Percentiles rank a stretch among this genome's conserved stretches.
Conservation (phyloP, 2,329 filamentous ascomycete species). For the Fusarium sp. region DNA sequence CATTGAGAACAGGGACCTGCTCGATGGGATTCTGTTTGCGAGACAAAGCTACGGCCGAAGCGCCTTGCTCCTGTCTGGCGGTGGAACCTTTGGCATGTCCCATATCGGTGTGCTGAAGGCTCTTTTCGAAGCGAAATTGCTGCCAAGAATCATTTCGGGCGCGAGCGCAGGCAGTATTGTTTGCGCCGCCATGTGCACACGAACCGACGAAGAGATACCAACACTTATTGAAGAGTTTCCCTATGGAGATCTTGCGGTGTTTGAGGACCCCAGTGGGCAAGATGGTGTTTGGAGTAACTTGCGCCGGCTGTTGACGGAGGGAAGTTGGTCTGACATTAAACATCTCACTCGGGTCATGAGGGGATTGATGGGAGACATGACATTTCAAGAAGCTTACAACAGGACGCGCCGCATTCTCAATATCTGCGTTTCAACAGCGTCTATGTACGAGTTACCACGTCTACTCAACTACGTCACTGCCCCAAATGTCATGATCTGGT, state of each 20-base stretch:
- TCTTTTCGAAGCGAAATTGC: slow-evolving; percentile 78
- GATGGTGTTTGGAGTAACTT: slow-evolving; percentile 78
- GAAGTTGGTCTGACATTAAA: slow-evolving; percentile 86
- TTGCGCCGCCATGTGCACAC: slow-evolving; percentile 81
- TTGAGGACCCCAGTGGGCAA: slow-evolving; percentile 71
- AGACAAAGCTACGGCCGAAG: slow-evolving; percentile 88
- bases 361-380: slow-evolving; percentile 85
- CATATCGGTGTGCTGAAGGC: slow-evolving; percentile 90
- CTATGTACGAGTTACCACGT: slow-evolving; percentile 86
- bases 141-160: slow-evolving; percentile 89
- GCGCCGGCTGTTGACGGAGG: slow-evolving; percentile 81
- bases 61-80: slow-evolving; percentile 85
- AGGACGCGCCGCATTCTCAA: slow-evolving; percentile 93
- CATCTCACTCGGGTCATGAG: slow-evolving; percentile 87
- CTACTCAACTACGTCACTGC: slow-evolving; percentile 94
- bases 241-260: slow-evolving; percentile 84
- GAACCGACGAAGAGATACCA: slow-evolving; percentile 83
- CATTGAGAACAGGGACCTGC: slow-evolving; percentile 69
- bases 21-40: slow-evolving; percentile 78
- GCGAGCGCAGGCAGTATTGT: slow-evolving; percentile 91
- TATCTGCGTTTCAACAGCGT: slow-evolving; percentile 91
- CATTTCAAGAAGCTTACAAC: slow-evolving; percentile 96
- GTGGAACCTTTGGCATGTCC: slow-evolving; percentile 91
- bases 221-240: slow-evolving; percentile 77
- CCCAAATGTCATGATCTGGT: slow-evolving; percentile 96